Evolutionary conservation across 2,329 filamentous ascomycete species (phyloP), one percentile per base, ranked within the genome.

Genomic region (Penicillium sp.): DNA sequence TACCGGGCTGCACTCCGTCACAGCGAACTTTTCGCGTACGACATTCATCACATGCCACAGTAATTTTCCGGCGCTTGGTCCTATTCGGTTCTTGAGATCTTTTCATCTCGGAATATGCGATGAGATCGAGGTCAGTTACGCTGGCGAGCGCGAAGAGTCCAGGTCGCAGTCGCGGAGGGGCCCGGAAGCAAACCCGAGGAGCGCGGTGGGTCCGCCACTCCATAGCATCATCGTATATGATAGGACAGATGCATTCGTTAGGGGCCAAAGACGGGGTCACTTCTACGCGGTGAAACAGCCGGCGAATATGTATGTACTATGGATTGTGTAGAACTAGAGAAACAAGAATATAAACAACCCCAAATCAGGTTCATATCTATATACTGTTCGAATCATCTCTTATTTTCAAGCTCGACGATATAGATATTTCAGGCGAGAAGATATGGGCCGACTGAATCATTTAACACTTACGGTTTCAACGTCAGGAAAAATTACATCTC

Each of bases 1-100:
- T 56, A 63, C 74, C 68, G 12, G 62, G 60, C 30, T 75, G 59
- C 7, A 53, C 46, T 13, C 61, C 75, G 49, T 78, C 75, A 33
- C 75, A 78, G 41, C 73, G 73, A 37, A 76, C 66, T 58, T 78
- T 78, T 47, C 70, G 71, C 4, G 57, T 55, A 9, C 76, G 69
- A 52, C 76, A 78, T 4, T 68, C 68, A 42, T 77, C 69, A 51
- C 75, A 78, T 2, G 76, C 76, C 8, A 77, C 65, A 26, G 75
- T 67, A 20, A 78, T 75, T 53, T 77, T 78, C 46, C 75, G 68
- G n/a, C 75, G 66, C 53, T 77, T 78, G 13, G 24, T 8, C 43
- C 27, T 45, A 29, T n/a, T 13, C 7, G 23, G 12, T 9, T 29
- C 24, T 13, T 29, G 15, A 24, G 39, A 18, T 21, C 13, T 12